Evolutionary conservation across 257 asterid species (phyloP), one percentile per base, ranked within the genome.

Genomic region (Anisodus tanguticus): DNA sequence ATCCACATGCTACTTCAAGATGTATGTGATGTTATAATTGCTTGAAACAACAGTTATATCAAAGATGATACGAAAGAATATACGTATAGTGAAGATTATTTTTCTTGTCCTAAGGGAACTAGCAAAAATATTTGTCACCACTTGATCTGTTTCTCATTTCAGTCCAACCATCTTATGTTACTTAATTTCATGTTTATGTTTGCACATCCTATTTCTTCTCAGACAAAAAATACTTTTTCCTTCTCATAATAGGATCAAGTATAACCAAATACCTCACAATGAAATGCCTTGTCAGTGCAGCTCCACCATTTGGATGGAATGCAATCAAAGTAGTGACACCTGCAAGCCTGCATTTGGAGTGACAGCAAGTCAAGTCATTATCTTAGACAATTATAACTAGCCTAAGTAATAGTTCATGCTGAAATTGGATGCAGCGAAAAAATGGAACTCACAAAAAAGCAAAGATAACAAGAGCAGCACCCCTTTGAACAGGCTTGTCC

Each of bases 241-340:
- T 31, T 82, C 6, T 53, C 66, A 19, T 37, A 60, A 60, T 19
- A 49, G 63, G 60, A 72, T 72, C 81, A 51, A 26, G 62, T 22
- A 70, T n/a, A 7, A 45, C 6, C 10, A 35, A 22, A 45, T 90
- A 95, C 98, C 98, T 92, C 95, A 82, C 99, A 95, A 47, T 41
- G 85, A 89, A 90, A 86, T 41, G 91, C 80, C 81, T 85, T 84
- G 83, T 88, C 87, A 63, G 84, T 82, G 94, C 98, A 95, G 90
- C 95, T 95, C 98, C 99, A 93, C 98, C 93, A 93, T 85, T 90
- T 94, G 54, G 72, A 85, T 47, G 95, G 98, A 59, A 88, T 87
- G 90, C 98, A 94, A 41, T 94, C 99, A 13, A 94, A 74, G 85
- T 88, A 92, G 45, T 78, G 88, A 89, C 99, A 95, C 95, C 98